Percentiles rank a stretch among this genome's conserved stretches.
These are phyloP conservation scores for Pinus albicaulis DNA, from an alignment of 75 land plant genomes.

Conservation along the genomic window DNA sequence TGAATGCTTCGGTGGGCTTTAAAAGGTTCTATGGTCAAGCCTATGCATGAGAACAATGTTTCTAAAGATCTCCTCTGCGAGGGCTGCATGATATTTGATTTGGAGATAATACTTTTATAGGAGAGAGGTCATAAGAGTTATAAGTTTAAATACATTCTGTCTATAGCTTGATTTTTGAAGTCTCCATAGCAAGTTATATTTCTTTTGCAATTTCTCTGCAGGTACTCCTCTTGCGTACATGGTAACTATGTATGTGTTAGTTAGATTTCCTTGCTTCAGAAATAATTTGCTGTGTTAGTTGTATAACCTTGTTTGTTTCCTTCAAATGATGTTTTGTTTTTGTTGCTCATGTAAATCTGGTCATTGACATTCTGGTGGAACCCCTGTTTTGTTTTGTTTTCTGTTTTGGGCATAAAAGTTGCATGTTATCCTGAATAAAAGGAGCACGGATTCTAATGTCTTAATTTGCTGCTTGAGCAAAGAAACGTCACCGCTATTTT, in stretches of 20 bases:
- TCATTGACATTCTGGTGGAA: not conserved
- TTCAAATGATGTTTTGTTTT: not conserved
- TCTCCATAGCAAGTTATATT: too few species aligned
- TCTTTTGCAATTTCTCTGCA: too few species aligned
- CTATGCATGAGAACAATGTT: too few species aligned
- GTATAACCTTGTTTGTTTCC: not conserved
- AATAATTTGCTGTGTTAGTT: not conserved
- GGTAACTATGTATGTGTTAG: not conserved
- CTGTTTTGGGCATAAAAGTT: not conserved
- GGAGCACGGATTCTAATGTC: too few species aligned
- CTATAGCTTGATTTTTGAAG: not conserved
- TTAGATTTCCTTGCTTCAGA: not conserved
- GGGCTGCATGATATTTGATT: not conserved
- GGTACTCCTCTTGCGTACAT: not conserved
- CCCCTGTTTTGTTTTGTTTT: not conserved
- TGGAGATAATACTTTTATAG: not conserved
- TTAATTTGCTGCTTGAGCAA: too few species aligned
- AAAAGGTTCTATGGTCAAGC: too few species aligned
- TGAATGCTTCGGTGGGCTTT: not conserved
- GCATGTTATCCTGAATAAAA: not conserved
- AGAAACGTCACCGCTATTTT: too few species aligned
- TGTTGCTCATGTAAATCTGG: not conserved
- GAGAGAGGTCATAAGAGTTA: not conserved
- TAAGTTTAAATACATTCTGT: not conserved
- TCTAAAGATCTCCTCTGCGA: too few species aligned